Evolutionary conservation across 495 filamentous ascomycete species (phyloP), one percentile per base, ranked within the genome.

Genomic region (Aspergillus hancockii): DNA sequence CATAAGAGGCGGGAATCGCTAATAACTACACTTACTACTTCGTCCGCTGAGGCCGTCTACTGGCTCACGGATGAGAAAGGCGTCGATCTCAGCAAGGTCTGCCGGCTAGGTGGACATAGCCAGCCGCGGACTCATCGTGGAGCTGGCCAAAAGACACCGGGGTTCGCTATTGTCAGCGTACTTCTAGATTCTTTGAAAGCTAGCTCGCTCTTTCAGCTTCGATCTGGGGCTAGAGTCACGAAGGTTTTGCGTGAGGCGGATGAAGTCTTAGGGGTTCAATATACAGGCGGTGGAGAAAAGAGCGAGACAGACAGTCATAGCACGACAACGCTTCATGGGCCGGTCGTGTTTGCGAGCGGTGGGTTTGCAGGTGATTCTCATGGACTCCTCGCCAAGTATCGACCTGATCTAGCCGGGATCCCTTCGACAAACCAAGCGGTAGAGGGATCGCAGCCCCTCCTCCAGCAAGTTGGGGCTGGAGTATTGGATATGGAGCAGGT

Each of bases 351-450:
- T 46, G 73, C 84, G 0, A 75, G 75, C 0, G 83, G 84, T 22
- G 84, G 84, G 8, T 87, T 86, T 55, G 84, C 76, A 9, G 84
- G 83, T 23, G 84, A 85, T 65, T 74, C 79, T 14, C 60, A 76
- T 40, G 83, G 83, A 1, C 54, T 85, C 56, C 68, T 87, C 9
- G 71, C 75, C 7, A 63, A 72, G 55, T 80, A 85, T 67, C 75
- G 84, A 0, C 82, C 82, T 0, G 84, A 86, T 60, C 64, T 86
- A 21, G 72, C 71, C 7, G 79, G 79, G 0, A 74, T 83, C 36
- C 83, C 84, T 4, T 86, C 84, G 5, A 87, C 84, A 19, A 87
- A 87, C 65, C 81, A 84, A 5, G 75, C 79, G 1, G 65, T 80
- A 0, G 77, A 78, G 1, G 83, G 80, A 0, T 65, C 76, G 31